These are phyloP conservation scores for Malassezia arunalokei DNA, from an alignment of 1,284 basidiomycete species.

Conservation along the genomic window DNA sequence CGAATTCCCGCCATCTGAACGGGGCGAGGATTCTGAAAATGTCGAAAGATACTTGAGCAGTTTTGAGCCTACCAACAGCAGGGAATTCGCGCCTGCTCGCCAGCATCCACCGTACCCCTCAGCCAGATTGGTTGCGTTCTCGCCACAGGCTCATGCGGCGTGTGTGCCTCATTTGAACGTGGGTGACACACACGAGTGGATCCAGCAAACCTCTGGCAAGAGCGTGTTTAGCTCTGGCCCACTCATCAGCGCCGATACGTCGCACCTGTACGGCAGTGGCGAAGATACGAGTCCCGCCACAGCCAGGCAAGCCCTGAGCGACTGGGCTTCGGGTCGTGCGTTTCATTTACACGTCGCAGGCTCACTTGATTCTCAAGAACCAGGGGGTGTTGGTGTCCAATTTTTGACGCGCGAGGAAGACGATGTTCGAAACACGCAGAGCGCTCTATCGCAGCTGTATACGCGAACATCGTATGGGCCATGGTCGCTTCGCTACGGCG, in stretches of 20 bases:
- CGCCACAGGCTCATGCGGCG: slow-evolving; percentile 58
- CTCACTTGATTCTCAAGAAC: neutral
- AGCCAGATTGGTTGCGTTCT: slow-evolving; percentile 53
- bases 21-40: slow-evolving; percentile 12
- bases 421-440: neutral
- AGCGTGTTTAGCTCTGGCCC: slow-evolving; percentile 36
- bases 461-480: slow-evolving; percentile 20
- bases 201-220: slow-evolving; percentile 50
- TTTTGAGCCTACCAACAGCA: slow-evolving; percentile 20
- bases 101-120: slow-evolving; percentile 25
- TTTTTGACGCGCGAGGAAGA: slow-evolving; percentile 18
- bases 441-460: neutral
- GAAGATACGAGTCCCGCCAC: neutral
- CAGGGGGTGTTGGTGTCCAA: slow-evolving; percentile 20
- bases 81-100: slow-evolving; percentile 2
- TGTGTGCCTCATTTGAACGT: slow-evolving; percentile 74
- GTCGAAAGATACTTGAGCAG: slow-evolving; percentile 28
- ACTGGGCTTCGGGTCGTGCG: slow-evolving; percentile 16
- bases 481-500: slow-evolving; percentile 39
- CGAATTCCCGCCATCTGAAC: slow-evolving; percentile 51
- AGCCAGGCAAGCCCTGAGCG: slow-evolving; percentile 12
- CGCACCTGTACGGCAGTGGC: neutral
- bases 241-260: slow-evolving; percentile 8
- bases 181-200: slow-evolving; percentile 61
- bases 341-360: slow-evolving; percentile 4